Evolutionary conservation across 2,329 filamentous ascomycete species (phyloP).

Genomic region (Pestalotiopsis sp.): DNA sequence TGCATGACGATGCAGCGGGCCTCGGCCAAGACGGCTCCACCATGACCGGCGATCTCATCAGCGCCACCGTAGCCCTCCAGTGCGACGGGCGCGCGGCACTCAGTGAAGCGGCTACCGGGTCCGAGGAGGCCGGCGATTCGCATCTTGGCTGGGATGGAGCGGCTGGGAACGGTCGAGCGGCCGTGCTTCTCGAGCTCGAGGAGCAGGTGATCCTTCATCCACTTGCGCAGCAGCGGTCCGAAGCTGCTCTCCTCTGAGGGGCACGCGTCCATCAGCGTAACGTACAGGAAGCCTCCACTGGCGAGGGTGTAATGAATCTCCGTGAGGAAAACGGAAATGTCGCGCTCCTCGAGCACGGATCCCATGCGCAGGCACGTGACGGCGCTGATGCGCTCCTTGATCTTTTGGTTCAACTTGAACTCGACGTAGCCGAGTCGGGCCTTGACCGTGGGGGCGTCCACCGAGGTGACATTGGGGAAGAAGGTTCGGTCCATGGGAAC

Average conservation of each 20-base stretch:
- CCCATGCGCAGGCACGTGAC: slow-evolving; percentile 60
- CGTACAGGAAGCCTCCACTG: slow-evolving; percentile 56
- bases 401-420: neutral
- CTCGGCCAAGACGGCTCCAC: slow-evolving; percentile 43
- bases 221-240: slow-evolving; percentile 59
- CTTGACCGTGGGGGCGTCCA: slow-evolving; percentile 29
- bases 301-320: slow-evolving; percentile 59
- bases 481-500: slow-evolving; percentile 42
- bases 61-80: slow-evolving; percentile 23
- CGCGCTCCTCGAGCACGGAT: slow-evolving; percentile 55
- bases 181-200: slow-evolving; percentile 61
- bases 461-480: slow-evolving; percentile 38
- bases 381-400: neutral
- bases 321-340: slow-evolving; percentile 58
- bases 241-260: slow-evolving; percentile 54
- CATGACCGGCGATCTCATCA: slow-evolving; percentile 23
- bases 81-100: slow-evolving; percentile 52
- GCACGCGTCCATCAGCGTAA: slow-evolving; percentile 65
- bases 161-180: slow-evolving; percentile 61
- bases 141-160: slow-evolving; percentile 62
- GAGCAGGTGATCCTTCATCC: slow-evolving; percentile 65
- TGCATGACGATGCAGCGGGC: slow-evolving; percentile 56
- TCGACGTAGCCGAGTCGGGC: slow-evolving; percentile 33
- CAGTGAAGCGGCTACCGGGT: slow-evolving; percentile 48
- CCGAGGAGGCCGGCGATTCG: slow-evolving; percentile 55